Evolutionary conservation across 805 yeast genomes (phyloP), one percentile per base, ranked within the genome.

Genomic region (Brettanomyces custersianus): DNA sequence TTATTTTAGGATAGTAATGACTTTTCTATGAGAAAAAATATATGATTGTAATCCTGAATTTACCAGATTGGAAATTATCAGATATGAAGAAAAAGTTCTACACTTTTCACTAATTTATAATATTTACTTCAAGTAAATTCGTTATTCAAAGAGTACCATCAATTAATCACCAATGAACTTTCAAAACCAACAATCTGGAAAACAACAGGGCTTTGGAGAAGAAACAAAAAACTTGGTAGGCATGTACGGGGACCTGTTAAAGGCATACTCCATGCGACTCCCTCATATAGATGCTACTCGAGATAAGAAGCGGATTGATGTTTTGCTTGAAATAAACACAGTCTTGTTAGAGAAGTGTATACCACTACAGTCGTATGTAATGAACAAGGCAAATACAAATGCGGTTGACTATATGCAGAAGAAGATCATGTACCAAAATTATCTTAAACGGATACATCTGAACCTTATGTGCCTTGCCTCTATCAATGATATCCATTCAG

Each of bases 381-480:
- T 50, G 33, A 47, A 46, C 26, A 48, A 47, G 31, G 36, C 46
- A 10, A 54, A 52, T 26, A 19, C 33, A 11, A 20, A 31, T 21
- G 39, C 42, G 5, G 46, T 49, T 8, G 54, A 52, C 21, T 53
- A 47, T 39, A 37, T 35, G 9, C 56, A 55, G 27, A 43, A 48
- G 31, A 52, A 52, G 22, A 62, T 56, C 13, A 28, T 47, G 10
- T 58, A 48, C 35, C 60, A 55, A 33, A 54, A 55, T 33, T 60
- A 55, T 35, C 41, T 60, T n/a, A 60, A 53, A 29, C 45, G 66
- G 34, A 53, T 60, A 8, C 66, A 61, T 35, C 50, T 50, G 34
- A 61, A 61, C 38, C 44, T 61, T 17, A 46, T 61, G 4, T 57
- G 60, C 42, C 41, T 61, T 20, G 65, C 65, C 0, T 55, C 63